Evolutionary conservation across 805 yeast species (phyloP).

Genomic region (Suhomyces faveliae): DNA sequence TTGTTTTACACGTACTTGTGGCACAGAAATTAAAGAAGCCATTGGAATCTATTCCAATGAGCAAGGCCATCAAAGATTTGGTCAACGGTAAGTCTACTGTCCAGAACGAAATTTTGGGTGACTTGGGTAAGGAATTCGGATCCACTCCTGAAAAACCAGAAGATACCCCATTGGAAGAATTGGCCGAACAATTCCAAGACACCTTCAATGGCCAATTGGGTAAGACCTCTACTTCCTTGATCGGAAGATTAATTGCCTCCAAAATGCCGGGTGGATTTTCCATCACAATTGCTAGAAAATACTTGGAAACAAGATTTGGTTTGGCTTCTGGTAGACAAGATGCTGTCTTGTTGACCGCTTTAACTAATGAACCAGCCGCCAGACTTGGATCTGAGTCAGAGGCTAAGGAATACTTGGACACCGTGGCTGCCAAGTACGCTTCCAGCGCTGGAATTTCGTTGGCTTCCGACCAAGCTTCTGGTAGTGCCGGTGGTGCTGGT

Average conservation of each 20-base stretch:
- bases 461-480: constrained; percentile 60
- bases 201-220: constrained; percentile 87
- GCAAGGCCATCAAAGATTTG: constrained; percentile 93
- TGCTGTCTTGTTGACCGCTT: constrained; percentile 75
- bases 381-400: constrained; percentile 86
- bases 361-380: constrained; percentile 86
- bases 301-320: constrained; percentile 90
- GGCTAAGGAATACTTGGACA: constrained; percentile 86
- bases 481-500: constrained; percentile 60
- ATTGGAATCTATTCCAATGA: constrained; percentile 77
- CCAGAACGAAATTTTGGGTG: constrained; percentile 98
- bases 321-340: constrained; percentile 94
- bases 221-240: constrained; percentile 84
- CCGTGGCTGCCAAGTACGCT: constrained; percentile 82
- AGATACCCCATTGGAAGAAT: constrained; percentile 93
- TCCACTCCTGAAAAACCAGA: constrained; percentile 98
- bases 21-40: constrained; percentile 95
- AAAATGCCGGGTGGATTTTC: constrained; percentile 99
- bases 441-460: constrained; percentile 75
- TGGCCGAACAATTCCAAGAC: constrained; percentile 94
- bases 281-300: constrained; percentile 86
- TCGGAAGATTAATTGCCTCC: constrained; percentile 89
- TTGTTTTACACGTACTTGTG: constrained; percentile 82
- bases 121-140: constrained; percentile 97
- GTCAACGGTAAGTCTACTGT: constrained; percentile 99